A percentile compares a stretch with the other conserved stretches of the same genome.
Evolutionary conservation across 1,284 basidiomycete species (phyloP).

Genomic region (Moesziomyces globuligerus): DNA sequence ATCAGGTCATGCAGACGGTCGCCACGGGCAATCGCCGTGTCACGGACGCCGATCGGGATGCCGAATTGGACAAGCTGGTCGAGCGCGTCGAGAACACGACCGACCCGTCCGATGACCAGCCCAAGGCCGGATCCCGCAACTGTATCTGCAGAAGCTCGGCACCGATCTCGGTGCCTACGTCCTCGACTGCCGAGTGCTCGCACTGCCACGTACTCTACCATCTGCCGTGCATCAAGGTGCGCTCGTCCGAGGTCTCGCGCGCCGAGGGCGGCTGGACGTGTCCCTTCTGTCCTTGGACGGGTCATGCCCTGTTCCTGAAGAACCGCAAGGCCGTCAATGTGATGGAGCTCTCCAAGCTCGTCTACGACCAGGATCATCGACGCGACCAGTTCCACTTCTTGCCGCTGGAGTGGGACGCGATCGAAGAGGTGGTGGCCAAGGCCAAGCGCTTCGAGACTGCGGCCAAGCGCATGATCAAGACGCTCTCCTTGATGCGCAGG

Average conservation of each 20-base stretch:
- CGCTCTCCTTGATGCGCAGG: conserved; percentile 45
- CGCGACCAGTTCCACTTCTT: conserved; percentile 46
- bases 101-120: conserved; percentile 40
- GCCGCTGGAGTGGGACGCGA: conserved; percentile 47
- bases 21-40: conserved; percentile 19
- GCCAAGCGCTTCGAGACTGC: conserved; percentile 44
- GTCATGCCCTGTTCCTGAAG: conserved; percentile 22
- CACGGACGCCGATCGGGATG: conserved; percentile 28
- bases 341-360: conserved; percentile 36
- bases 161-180: conserved; percentile 26
- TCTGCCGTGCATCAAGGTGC: conserved; percentile 52
- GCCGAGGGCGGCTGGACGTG: conserved; percentile 52
- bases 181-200: conserved; percentile 41
- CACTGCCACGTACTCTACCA: conserved; percentile 53
- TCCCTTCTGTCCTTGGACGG: conserved; percentile 52
- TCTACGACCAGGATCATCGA: conserved; percentile 42
- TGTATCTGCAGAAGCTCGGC: conserved; percentile 55
- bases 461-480: conserved; percentile 52
- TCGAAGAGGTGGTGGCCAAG: conserved; percentile 48
- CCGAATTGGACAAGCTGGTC: conserved; percentile 40
- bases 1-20: conserved; percentile 32
- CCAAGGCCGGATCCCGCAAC: conserved; percentile 24
- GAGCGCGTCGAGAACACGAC: conserved; percentile 40
- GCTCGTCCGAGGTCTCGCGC: conserved; percentile 22
- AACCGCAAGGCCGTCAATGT: conserved; percentile 28